Percentiles rank a stretch among this genome's conserved stretches.
Conservation (phyloP, 257 asterid genomes). For the Solanum sejunctum region DNA sequence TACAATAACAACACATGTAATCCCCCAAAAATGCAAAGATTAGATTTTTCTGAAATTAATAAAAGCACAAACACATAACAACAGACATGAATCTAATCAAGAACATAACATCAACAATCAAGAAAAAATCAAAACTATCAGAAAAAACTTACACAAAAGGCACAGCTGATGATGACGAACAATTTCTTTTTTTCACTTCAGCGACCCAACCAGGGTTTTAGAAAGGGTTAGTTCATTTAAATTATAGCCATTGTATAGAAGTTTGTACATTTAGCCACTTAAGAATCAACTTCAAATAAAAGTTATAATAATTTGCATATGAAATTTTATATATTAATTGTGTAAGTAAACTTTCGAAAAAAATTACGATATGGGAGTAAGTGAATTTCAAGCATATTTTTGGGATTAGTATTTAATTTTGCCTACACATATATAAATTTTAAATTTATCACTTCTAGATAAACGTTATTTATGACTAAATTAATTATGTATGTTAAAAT, state of each 20-base stretch:
- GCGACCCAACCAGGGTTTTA: neutral
- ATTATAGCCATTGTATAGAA: neutral
- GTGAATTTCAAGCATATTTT: too few relatives aligned
- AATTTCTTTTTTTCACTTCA: neutral
- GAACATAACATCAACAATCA: neutral
- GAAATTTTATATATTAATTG: too few relatives aligned
- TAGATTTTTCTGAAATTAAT: too few relatives aligned
- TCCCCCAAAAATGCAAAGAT: neutral
- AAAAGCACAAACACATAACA: neutral
- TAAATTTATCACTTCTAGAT: too few relatives aligned
- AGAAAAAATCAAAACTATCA: neutral
- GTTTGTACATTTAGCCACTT: neutral
- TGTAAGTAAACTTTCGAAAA: too few relatives aligned
- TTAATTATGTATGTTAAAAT: too few relatives aligned
- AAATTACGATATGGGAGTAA: too few relatives aligned
- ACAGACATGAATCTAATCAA: neutral
- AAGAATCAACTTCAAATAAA: too few relatives aligned
- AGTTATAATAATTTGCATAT: too few relatives aligned
- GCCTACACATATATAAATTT: too few relatives aligned
- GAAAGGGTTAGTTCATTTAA: neutral
- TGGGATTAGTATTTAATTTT: too few relatives aligned
- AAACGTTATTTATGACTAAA: too few relatives aligned
- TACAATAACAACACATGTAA: neutral
- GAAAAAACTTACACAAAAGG: neutral
- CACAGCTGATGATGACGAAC: neutral